Conservation (phyloP, 2,329 filamentous ascomycete genomes). For the Endocalyx cinctus region DNA sequence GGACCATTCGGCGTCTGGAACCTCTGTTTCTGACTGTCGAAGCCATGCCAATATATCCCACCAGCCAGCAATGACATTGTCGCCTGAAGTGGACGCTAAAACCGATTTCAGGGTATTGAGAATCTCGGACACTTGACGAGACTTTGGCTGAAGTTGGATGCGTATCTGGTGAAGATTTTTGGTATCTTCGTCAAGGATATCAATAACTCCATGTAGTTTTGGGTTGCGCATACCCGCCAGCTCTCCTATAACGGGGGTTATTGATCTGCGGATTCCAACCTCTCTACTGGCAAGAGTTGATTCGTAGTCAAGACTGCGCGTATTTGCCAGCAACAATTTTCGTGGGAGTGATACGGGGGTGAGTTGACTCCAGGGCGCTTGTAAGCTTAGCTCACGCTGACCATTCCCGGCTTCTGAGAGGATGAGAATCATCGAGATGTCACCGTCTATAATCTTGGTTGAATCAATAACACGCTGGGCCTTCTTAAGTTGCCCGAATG, state of each 20-base stretch:
- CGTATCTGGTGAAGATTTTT: constrained; percentile 59
- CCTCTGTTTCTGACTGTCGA: constrained; percentile 38
- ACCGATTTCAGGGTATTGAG: constrained; percentile 61
- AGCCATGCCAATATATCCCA: constrained; percentile 72
- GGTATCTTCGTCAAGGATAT: constrained; percentile 59
- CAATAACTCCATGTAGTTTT: constrained; percentile 56
- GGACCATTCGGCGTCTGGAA: constrained; percentile 63
- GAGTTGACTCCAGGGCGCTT: constrained; percentile 70
- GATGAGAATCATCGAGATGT: constrained; percentile 64
- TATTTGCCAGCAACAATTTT: constrained; percentile 53
- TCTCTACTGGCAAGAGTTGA: constrained; percentile 51
- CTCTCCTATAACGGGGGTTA: constrained; percentile 42
- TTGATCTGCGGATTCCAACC: constrained; percentile 39
- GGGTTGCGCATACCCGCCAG: constrained; percentile 54
- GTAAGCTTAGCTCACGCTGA: constrained; percentile 62
- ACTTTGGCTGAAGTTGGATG: constrained; percentile 62
- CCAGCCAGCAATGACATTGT: constrained; percentile 64
- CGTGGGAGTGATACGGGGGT: constrained; percentile 62
- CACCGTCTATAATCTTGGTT: constrained; percentile 64
- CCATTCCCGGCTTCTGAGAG: constrained; percentile 62
- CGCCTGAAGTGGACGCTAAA: constrained; percentile 53
- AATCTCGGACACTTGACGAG: constrained; percentile 55
- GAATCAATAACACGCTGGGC: constrained; percentile 68
- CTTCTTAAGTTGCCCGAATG: constrained; percentile 48
- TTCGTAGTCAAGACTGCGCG: constrained; percentile 53